phyloP scores from a whole-genome alignment of 805 yeast species.

The Candida morakotiae region DNA sequence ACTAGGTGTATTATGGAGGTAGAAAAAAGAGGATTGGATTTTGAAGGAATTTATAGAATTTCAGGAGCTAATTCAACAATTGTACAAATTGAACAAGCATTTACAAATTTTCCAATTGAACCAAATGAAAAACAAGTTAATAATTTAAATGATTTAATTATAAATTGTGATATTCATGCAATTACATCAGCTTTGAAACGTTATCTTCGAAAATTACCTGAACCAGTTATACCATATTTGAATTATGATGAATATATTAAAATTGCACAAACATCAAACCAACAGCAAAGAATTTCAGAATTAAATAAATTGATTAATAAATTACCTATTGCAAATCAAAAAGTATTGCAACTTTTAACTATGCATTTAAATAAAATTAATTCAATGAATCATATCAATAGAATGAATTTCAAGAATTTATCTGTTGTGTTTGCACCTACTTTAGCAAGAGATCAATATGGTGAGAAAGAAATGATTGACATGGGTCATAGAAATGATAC shows the following conservation, averaged over 20 bases:
- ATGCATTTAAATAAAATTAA: constrained; percentile 65
- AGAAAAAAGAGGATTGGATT: constrained; percentile 67
- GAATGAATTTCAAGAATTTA: constrained; percentile 80
- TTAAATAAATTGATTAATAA: constrained; percentile 42
- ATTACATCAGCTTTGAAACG: constrained; percentile 84
- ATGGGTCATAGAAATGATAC: constrained; percentile 76
- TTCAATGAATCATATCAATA: constrained; percentile 48
- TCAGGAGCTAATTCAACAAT: constrained; percentile 78
- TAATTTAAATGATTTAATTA: constrained; percentile 26
- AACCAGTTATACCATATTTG: constrained; percentile 74
- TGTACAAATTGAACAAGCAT: constrained; percentile 42
- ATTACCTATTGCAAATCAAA: constrained; percentile 67
- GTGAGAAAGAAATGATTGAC: constrained; percentile 80
- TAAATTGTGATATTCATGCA: constrained; percentile 75
- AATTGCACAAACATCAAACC: constrained; percentile 34
- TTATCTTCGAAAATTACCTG: constrained; percentile 78
- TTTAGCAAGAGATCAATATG: constrained; percentile 69
- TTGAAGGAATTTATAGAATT: constrained; percentile 88
- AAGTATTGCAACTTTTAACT: constrained; percentile 52
- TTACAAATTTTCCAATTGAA: constrained; percentile 23
- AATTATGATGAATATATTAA: constrained; percentile 64
- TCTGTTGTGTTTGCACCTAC: constrained; percentile 96
- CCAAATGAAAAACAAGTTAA: constrained; percentile 30
- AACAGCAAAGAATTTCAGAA: constrained; percentile 35
- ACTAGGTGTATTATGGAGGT: constrained; percentile 71